A percentile compares a stretch with the other conserved stretches of the same genome.
Conservation (phyloP, 352 stramenopile genomes). For the Pythium aphanidermatum region DNA sequence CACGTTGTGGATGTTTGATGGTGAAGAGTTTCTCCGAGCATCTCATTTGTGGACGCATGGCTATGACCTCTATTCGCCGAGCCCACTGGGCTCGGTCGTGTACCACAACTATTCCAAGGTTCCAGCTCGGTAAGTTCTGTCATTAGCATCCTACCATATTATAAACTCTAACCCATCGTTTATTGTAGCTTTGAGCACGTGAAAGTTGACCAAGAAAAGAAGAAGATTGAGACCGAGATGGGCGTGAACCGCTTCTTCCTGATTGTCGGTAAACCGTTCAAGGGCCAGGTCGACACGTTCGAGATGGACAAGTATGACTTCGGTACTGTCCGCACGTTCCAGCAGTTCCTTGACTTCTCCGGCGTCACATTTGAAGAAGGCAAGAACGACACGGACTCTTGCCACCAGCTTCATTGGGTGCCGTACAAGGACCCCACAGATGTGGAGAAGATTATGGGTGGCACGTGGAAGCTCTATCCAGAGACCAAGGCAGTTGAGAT, state of each 20-base stretch:
- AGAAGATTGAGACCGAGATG: slow-evolving; percentile 24
- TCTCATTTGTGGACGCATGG: slow-evolving; percentile 35
- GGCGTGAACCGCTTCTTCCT: slow-evolving; percentile 30
- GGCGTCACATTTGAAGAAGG: slow-evolving; percentile 25
- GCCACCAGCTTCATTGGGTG: slow-evolving; percentile 39
- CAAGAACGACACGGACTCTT: slow-evolving; percentile 24
- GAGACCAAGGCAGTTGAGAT: too few species aligned
- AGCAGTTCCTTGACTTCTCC: slow-evolving; percentile 32
- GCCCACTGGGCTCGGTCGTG: slow-evolving; percentile 26
- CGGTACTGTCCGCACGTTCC: slow-evolving; percentile 25
- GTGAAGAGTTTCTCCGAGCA: slow-evolving; percentile 32
- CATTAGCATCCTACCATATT: too few species aligned
- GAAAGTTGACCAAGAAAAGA: slow-evolving; percentile 25
- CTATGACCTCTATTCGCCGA: slow-evolving; percentile 37
- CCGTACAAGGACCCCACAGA: slow-evolving; percentile 25
- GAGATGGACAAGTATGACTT: slow-evolving; percentile 34
- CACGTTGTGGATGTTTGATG: slow-evolving; percentile 53
- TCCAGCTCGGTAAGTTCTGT: slow-evolving; percentile 19
- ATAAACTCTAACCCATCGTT: too few species aligned
- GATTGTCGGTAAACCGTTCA: slow-evolving; percentile 26
- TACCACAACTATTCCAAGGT: slow-evolving; percentile 47
- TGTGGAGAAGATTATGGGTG: slow-evolving; percentile 25
- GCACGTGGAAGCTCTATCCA: slow-evolving; percentile 19
- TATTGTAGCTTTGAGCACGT: slow-evolving; percentile 26
- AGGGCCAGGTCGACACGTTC: slow-evolving; percentile 23